phyloP scores from a whole-genome alignment of 1,139 yeast genomes.

The Kodamaea anthophila region DNA sequence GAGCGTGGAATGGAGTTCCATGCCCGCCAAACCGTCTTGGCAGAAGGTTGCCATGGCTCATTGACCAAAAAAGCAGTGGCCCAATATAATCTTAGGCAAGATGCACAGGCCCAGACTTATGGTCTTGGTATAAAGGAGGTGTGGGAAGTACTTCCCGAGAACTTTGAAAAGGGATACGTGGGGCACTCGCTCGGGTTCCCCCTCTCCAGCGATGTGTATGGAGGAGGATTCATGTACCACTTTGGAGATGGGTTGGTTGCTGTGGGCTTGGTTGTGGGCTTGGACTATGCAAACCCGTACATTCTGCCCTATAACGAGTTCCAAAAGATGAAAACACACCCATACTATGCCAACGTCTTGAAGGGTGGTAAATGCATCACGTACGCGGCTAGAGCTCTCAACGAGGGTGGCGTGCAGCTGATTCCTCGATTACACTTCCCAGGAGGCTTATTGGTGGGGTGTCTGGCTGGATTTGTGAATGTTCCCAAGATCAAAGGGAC shows the following conservation, averaged over 20 bases:
- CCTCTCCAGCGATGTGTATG: slow-evolving; percentile 65
- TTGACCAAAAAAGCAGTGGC: slow-evolving; percentile 69
- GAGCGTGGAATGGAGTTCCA: slow-evolving; percentile 97
- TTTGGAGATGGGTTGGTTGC: slow-evolving; percentile 90
- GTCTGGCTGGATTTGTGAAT: slow-evolving; percentile 92
- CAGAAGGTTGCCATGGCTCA: slow-evolving; percentile 98
- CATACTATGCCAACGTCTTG: slow-evolving; percentile 68
- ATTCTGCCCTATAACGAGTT: slow-evolving; percentile 93
- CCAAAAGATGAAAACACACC: slow-evolving; percentile 89
- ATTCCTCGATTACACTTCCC: slow-evolving; percentile 88
- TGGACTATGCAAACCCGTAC: slow-evolving; percentile 92
- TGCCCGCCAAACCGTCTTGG: slow-evolving; percentile 78
- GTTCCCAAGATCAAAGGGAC: slow-evolving; percentile 98
- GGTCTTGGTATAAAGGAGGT: slow-evolving; percentile 95
- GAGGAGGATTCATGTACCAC: slow-evolving; percentile 97
- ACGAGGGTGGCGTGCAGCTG: slow-evolving; percentile 93
- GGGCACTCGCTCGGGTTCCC: slow-evolving; percentile 90
- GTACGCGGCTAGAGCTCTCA: slow-evolving; percentile 91
- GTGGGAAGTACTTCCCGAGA: slow-evolving; percentile 90
- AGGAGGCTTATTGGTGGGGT: slow-evolving; percentile 92
- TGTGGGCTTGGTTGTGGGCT: slow-evolving; percentile 85
- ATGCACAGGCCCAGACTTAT: slow-evolving; percentile 77
- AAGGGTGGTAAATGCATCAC: slow-evolving; percentile 89
- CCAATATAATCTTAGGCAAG: slow-evolving; percentile 60
- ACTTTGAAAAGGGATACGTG: slow-evolving; percentile 76